Evolutionary conservation across 2,329 filamentous ascomycete genomes (phyloP), one percentile per base, ranked within the genome.

Genomic region (Clonostachys byssicola): DNA sequence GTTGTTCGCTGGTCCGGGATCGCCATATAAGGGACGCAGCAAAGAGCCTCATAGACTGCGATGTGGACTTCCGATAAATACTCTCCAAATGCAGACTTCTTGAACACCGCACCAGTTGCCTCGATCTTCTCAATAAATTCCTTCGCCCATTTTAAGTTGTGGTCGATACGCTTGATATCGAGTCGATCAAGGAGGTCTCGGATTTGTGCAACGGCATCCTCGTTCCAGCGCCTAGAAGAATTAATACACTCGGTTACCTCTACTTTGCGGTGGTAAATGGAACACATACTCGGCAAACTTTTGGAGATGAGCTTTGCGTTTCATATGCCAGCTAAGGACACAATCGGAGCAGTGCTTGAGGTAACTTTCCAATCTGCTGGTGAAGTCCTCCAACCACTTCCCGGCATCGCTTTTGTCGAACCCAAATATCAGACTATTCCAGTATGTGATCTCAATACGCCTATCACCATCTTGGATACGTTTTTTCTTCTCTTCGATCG

Each of bases 21-120:
- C 41, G 68, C 76, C 51, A 96, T 74, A 60, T 95, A 90, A 1
- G 86, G 77, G 54, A 91, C 82, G 63, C 88, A 95, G 63, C 91
- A 95, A 45, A 97, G 71, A 0, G 88, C 86, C 63, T 97, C 92
- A 57, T 95, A 96, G 33, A 97, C 80, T 12, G 89, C 86, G 49
- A 94, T 80, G 44, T 95, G 79, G 7, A 89, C 82, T 30, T 80
- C 71, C 2, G 77, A 69, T 30, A 78, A 67, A 7, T 75, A 62
- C 17, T 69, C 67, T 12, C 71, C 72, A 36, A 80, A 66, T 45
- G 71, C 69, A 0, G 66, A 58, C 39, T 74, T 72, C 42, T 69
- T 72, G 61, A 79, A 78, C 3, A 61, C 60, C 3, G 67, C 68
- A 18, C 76, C 71, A 9, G 67, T 61, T 38, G 67, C 63, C 45